phyloP scores from a whole-genome alignment of 2,329 filamentous ascomycete species.

The Penicillium sp. region DNA sequence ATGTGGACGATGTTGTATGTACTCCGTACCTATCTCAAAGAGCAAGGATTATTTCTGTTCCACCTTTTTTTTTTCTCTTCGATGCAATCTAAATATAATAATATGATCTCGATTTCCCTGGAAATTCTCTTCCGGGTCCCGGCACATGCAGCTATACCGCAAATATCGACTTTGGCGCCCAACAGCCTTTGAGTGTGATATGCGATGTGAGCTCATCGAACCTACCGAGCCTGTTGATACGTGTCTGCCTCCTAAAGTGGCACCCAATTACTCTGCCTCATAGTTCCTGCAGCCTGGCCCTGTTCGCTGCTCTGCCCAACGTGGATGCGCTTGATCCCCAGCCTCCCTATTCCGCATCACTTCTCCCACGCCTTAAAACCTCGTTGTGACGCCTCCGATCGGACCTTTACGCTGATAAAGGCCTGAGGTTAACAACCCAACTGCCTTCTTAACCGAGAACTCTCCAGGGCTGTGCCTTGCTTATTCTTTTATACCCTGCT shows the following conservation, averaged over 20 bases:
- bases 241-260: conserved; percentile 22
- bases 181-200: conserved; percentile 10
- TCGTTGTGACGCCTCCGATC: conserved; percentile 13
- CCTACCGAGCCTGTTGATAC: conserved; percentile 14
- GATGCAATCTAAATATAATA: not conserved
- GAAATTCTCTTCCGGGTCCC: not conserved
- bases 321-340: conserved; percentile 21
- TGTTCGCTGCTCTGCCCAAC: conserved; percentile 28
- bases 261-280: conserved; percentile 22
- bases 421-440: conserved; percentile 7
- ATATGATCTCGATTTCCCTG: not conserved
- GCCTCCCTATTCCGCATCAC: conserved; percentile 19
- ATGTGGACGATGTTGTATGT: not conserved
- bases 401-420: conserved; percentile 12
- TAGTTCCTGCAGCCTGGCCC: conserved; percentile 5
- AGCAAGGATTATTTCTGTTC: not conserved
- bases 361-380: conserved; percentile 7
- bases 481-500: conserved; percentile 5
- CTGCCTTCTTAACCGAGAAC: conserved; percentile 2
- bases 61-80: not conserved
- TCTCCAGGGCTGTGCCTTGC: not conserved
- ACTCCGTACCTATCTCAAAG: not conserved
- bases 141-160: conserved; percentile 25
- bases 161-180: conserved; percentile 22
- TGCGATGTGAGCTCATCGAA: conserved; percentile 18